Evolutionary conservation across 1,139 yeast genomes (phyloP).

Genomic region (Lodderomyces theae): DNA sequence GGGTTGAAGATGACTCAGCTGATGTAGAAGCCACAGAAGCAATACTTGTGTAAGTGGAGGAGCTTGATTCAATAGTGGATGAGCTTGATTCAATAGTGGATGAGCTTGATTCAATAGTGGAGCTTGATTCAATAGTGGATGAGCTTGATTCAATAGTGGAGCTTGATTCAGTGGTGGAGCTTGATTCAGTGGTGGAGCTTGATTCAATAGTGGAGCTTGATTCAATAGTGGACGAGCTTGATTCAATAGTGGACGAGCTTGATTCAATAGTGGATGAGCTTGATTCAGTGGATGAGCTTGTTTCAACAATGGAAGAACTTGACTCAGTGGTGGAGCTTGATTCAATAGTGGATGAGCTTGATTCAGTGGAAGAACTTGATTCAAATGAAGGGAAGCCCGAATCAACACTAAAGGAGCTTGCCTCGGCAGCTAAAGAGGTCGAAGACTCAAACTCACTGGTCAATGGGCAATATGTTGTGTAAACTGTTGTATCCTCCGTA

Average conservation of each 20-base stretch:
- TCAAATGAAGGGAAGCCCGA: background rate
- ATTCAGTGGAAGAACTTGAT: background rate
- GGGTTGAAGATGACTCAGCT: background rate
- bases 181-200: no score
- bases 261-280: no score
- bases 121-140: background rate
- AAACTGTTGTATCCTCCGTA: slow-evolving; percentile 20
- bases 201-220: no score
- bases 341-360: slow-evolving; percentile 1
- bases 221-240: no score
- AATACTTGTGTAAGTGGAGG: slow-evolving; percentile 5
- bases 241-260: no score
- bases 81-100: slow-evolving; percentile 1
- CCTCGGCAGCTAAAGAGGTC: no score
- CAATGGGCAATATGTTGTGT: no score
- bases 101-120: background rate
- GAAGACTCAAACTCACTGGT: no score
- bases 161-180: background rate
- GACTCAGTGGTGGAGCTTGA: slow-evolving; percentile 1
- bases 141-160: background rate
- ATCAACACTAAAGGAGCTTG: background rate
- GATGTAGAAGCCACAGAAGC: slow-evolving; percentile 10
- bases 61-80: background rate
- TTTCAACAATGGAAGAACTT: no score
- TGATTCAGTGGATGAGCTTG: no score